Evolutionary conservation across 495 filamentous ascomycete genomes (phyloP).

Genomic region (Penicillium waksmanii): DNA sequence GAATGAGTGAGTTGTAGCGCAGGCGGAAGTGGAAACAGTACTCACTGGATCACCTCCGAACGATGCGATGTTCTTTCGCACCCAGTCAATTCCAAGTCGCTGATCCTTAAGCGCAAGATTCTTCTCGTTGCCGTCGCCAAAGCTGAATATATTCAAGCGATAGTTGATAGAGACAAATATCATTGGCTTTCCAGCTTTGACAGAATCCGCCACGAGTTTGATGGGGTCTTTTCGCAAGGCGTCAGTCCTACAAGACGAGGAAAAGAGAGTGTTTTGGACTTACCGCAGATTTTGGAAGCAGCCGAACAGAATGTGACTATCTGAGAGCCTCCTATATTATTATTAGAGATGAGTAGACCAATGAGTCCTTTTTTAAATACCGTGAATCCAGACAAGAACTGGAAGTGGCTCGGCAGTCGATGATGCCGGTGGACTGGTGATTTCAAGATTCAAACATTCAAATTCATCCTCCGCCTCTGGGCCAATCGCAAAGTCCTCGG

Average conservation of each 20-base stretch:
- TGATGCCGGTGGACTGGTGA: conserved; percentile 37
- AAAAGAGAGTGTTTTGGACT: background rate
- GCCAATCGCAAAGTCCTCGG: conserved; percentile 36
- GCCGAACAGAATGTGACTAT: conserved; percentile 47
- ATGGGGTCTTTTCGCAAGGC: conserved; percentile 29
- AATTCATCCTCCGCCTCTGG: conserved; percentile 46
- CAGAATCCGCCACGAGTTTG: conserved; percentile 40
- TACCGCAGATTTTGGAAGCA: conserved; percentile 46
- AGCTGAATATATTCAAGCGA: conserved; percentile 67
- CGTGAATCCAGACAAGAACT: conserved; percentile 51
- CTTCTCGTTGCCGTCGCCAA: conserved; percentile 54
- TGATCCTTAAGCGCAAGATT: conserved; percentile 69
- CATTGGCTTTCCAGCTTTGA: conserved; percentile 46
- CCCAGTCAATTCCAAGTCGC: conserved; percentile 65
- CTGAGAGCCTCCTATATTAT: conserved; percentile 38
- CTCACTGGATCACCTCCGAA: conserved; percentile 68
- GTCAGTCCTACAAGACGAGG: background rate
- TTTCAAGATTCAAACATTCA: conserved; percentile 48
- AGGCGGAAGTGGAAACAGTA: background rate
- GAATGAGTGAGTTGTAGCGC: background rate
- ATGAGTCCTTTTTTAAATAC: conserved; percentile 18
- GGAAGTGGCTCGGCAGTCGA: conserved; percentile 26
- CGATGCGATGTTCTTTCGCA: conserved; percentile 54
- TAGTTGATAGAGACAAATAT: conserved; percentile 69
- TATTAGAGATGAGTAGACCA: background rate